phyloP scores from a whole-genome alignment of 1,284 basidiomycete genomes.

The Papiliotrema laurentii region DNA sequence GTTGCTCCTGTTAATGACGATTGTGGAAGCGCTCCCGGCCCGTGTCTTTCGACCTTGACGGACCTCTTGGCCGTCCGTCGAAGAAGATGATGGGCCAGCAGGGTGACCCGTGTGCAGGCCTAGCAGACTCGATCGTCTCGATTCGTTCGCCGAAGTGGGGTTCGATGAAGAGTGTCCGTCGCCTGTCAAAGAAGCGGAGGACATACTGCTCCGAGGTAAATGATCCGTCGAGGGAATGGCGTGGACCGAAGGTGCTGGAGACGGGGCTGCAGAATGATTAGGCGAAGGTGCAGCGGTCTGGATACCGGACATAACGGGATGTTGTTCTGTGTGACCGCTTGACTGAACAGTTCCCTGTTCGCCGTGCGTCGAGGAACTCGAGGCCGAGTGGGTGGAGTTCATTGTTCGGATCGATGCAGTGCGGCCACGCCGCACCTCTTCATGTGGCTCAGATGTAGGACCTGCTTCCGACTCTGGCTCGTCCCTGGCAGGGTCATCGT shows the following conservation, averaged over 20 bases:
- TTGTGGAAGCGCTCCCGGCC: conserved; percentile 24
- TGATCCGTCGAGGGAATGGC: conserved; percentile 1
- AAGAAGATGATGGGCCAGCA: not conserved
- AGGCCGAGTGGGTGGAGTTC: conserved; percentile 17
- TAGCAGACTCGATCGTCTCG: conserved; percentile 4
- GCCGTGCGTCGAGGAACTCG: conserved; percentile 14
- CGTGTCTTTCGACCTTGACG: conserved; percentile 16
- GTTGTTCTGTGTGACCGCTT: conserved; percentile 8
- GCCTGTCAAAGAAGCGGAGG: not conserved
- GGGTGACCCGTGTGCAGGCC: not conserved
- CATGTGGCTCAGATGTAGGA: not conserved
- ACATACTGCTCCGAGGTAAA: not conserved
- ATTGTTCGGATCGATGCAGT: conserved; percentile 29
- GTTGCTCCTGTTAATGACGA: conserved; percentile 18
- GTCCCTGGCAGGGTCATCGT: not conserved
- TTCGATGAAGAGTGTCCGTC: not conserved
- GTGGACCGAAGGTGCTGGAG: conserved; percentile 21
- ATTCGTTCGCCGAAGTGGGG: not conserved
- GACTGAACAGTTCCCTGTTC: conserved; percentile 9
- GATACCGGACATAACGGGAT: conserved; percentile 19
- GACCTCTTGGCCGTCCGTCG: conserved; percentile 9
- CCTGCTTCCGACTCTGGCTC: not conserved
- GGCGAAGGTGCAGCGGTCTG: conserved; percentile 26
- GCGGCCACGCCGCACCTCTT: no score
- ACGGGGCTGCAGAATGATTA: conserved; percentile 19